Percentiles rank a stretch among this genome's conserved stretches.
These are phyloP conservation scores for Carex pumila DNA, from an alignment of 176 grass and related monocot genomes.

Conservation along the genomic window DNA sequence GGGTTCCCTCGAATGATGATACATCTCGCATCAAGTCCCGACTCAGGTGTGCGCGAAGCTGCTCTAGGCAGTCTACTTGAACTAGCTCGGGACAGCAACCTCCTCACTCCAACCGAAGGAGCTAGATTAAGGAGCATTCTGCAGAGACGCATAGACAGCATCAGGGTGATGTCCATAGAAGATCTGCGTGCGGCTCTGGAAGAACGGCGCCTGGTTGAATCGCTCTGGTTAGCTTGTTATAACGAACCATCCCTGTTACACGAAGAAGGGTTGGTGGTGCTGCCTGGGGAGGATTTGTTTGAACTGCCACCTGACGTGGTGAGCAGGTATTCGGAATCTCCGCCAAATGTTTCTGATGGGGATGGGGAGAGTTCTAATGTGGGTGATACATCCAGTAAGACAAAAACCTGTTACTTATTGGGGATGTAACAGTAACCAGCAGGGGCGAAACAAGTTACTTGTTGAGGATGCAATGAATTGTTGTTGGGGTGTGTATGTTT, in stretches of 20 bases:
- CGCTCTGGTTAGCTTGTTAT: slow-evolving; percentile 62
- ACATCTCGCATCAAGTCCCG: slow-evolving; percentile 48
- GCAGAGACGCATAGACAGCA: slow-evolving; percentile 42
- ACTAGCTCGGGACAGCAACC: slow-evolving; percentile 42
- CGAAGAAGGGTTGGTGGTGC: slow-evolving; percentile 52
- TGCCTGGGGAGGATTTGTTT: slow-evolving; percentile 59
- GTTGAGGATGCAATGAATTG: not conserved
- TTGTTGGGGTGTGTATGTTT: not conserved
- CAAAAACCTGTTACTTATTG: not conserved
- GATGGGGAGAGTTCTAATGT: not conserved
- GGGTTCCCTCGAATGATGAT: slow-evolving; percentile 76
- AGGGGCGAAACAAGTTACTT: too few relatives aligned
- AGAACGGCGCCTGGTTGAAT: slow-evolving; percentile 75
- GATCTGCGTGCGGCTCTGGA: slow-evolving; percentile 68
- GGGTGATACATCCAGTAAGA: not conserved
- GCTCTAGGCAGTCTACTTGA: slow-evolving; percentile 66
- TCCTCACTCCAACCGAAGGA: slow-evolving; percentile 37
- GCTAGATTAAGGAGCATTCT: slow-evolving; percentile 46
- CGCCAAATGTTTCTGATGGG: not conserved
- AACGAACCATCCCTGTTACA: slow-evolving; percentile 61
- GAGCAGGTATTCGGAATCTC: slow-evolving; percentile 25
- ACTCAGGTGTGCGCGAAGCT: slow-evolving; percentile 69
- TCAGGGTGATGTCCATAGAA: slow-evolving; percentile 54
- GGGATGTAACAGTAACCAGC: not conserved
- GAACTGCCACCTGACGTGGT: slow-evolving; percentile 61